Evolutionary conservation across 169 alveolate species (phyloP).

Genomic region (Eimeria falciformis): DNA sequence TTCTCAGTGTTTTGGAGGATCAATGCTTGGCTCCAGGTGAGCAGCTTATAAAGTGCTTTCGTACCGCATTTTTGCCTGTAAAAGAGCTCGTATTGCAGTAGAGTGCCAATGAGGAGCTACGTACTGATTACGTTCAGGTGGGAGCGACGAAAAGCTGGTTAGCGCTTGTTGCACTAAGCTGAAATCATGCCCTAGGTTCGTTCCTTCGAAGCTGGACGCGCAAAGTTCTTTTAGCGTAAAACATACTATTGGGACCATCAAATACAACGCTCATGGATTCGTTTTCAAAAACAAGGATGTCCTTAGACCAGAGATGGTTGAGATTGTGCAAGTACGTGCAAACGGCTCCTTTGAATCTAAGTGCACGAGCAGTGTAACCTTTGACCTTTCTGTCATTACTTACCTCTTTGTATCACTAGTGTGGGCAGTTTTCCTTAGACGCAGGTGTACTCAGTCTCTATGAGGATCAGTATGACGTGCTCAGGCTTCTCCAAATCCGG

Average conservation of each 20-base stretch:
- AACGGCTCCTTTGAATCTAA: not conserved
- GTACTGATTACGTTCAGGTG: slow-evolving; percentile 51
- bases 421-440: not conserved
- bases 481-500: slow-evolving; percentile 86
- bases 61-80: slow-evolving; percentile 81
- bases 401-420: no score
- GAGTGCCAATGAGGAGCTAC: slow-evolving; percentile 67
- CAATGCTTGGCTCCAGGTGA: slow-evolving; percentile 94
- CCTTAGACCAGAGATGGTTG: slow-evolving; percentile 90
- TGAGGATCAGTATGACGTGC: slow-evolving; percentile 16
- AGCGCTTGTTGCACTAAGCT: slow-evolving; percentile 88
- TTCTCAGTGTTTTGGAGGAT: slow-evolving; percentile 91
- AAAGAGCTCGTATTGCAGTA: not conserved
- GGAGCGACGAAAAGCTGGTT: slow-evolving; percentile 86
- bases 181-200: slow-evolving; percentile 87
- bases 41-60: not conserved
- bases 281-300: slow-evolving; percentile 91
- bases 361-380: not conserved
- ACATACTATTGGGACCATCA: slow-evolving; percentile 92
- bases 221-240: slow-evolving; percentile 82
- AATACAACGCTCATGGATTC: slow-evolving; percentile 89
- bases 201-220: slow-evolving; percentile 87
- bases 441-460: not conserved
- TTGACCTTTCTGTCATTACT: not conserved
- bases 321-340: slow-evolving; percentile 60